phyloP scores from a whole-genome alignment of 169 alveolate genomes.

The Plasmodium ovale region DNA sequence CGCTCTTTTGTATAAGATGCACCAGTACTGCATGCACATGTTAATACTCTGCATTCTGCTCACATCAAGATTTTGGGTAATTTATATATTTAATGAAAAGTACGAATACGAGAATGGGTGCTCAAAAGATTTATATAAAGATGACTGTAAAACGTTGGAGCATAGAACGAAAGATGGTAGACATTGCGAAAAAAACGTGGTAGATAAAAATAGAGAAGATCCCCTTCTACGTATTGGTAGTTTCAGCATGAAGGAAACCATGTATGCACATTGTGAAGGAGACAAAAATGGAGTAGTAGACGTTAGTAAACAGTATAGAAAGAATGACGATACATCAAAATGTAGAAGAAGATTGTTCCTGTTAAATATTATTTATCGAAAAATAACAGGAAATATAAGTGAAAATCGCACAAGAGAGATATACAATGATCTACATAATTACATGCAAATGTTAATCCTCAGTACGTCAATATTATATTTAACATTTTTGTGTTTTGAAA shows the following conservation, averaged over 20 bases:
- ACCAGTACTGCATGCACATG: slow-evolving; percentile 28
- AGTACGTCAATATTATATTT: slow-evolving; percentile 58
- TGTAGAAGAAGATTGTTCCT: slow-evolving; percentile 16
- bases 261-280: background rate
- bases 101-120: background rate
- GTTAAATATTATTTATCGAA: slow-evolving; percentile 37
- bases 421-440: slow-evolving; percentile 67
- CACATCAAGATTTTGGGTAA: slow-evolving; percentile 50
- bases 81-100: slow-evolving; percentile 53
- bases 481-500: slow-evolving; percentile 59
- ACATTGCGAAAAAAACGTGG: background rate
- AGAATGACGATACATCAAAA: background rate
- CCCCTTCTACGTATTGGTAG: background rate
- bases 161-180: background rate
- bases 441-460: slow-evolving; percentile 58
- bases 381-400: slow-evolving; percentile 26
- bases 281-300: background rate
- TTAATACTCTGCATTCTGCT: slow-evolving; percentile 40
- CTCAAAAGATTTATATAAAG: background rate
- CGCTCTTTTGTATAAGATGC: slow-evolving; percentile 31
- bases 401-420: slow-evolving; percentile 25
- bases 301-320: background rate
- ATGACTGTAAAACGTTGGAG: background rate
- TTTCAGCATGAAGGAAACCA: background rate
- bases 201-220: background rate